Evolutionary conservation across 495 filamentous ascomycete species (phyloP), one percentile per base, ranked within the genome.

Genomic region (Trichocladium uniseriatum): DNA sequence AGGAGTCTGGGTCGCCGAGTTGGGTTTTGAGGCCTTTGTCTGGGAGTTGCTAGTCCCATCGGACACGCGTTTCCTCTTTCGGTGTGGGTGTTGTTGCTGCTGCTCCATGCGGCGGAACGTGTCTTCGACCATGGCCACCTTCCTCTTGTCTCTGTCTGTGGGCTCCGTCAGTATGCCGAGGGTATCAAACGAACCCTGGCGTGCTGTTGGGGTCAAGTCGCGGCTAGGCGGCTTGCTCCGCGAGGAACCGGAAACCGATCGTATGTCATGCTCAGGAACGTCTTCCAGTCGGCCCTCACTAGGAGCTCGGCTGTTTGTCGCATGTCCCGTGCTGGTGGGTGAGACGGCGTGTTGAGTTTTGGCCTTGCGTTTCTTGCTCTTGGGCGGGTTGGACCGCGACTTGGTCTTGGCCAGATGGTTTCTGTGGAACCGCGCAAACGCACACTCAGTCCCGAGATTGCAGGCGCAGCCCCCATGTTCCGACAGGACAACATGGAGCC

Each of bases 401-500:
- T 74, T 66, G 4, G 68, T 50, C 43, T 75, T 79, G 13, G 72
- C 56, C 46, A 75, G 63, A 52, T 79, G 77, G 24, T 79, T 81
- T 48, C 80, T 78, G 68, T 88, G 84, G 37, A 90, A 82, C n/a
- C 77, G 80, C 21, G 78, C 76, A 59, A 94, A 78, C 6, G 80
- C 71, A 58, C 89, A 94, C 22, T 80, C 74, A 10, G 69, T 58
- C 0, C 77, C 71, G 3, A 77, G 64, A 45, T 81, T 74, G 64
- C 90, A 96, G 5, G 89, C 89, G 68, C 90, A 96, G 8, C 86
- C 88, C 22, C 90, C 90, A 61, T 89, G 86, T 58, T 92, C 84
- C 5, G 86, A 81, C 2, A 95, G 79, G 7, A 92, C 79, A 38
- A 76, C 78, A 49, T 81, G 78, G n/a, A 90, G 77, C 73, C 63